These are phyloP conservation scores for Mucor plumbeus DNA, from an alignment of 371 early-diverging fungal species.

Conservation along the genomic window DNA sequence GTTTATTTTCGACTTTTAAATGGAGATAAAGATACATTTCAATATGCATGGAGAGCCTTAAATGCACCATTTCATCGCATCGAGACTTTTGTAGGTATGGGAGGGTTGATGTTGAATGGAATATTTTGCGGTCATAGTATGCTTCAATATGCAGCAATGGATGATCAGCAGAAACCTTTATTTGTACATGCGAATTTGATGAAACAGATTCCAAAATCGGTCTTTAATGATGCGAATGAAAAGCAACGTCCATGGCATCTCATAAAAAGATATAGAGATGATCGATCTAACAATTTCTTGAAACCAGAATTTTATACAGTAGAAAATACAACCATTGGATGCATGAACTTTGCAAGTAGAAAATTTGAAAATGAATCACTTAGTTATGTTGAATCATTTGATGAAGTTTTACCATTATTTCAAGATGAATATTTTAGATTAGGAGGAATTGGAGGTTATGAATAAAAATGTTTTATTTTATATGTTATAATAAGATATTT, in stretches of 20 bases:
- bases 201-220: slow-evolving; percentile 39
- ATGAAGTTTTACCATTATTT: slow-evolving; percentile 31
- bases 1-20: slow-evolving; percentile 45
- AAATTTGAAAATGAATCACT: slow-evolving; percentile 30
- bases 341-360: slow-evolving; percentile 37
- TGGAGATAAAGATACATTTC: slow-evolving; percentile 52
- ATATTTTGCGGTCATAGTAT: slow-evolving; percentile 49
- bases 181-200: slow-evolving; percentile 51
- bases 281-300: slow-evolving; percentile 15
- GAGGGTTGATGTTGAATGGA: slow-evolving; percentile 26
- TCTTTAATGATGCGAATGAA: slow-evolving; percentile 12
- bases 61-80: slow-evolving; percentile 34
- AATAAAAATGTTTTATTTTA: not conserved
- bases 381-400: slow-evolving; percentile 25
- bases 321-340: slow-evolving; percentile 14
- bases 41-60: slow-evolving; percentile 47
- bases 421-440: slow-evolving; percentile 38
- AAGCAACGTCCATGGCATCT: slow-evolving; percentile 39
- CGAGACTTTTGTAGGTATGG: slow-evolving; percentile 42
- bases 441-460: slow-evolving; percentile 32
- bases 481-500: slow-evolving; percentile 1
- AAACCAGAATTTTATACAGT: slow-evolving; percentile 9
- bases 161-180: slow-evolving; percentile 19
- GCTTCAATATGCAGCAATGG: slow-evolving; percentile 34
- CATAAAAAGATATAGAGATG: slow-evolving; percentile 33